phyloP scores from a whole-genome alignment of 2,329 filamentous ascomycete genomes.

The Apiospora malaysiana region DNA sequence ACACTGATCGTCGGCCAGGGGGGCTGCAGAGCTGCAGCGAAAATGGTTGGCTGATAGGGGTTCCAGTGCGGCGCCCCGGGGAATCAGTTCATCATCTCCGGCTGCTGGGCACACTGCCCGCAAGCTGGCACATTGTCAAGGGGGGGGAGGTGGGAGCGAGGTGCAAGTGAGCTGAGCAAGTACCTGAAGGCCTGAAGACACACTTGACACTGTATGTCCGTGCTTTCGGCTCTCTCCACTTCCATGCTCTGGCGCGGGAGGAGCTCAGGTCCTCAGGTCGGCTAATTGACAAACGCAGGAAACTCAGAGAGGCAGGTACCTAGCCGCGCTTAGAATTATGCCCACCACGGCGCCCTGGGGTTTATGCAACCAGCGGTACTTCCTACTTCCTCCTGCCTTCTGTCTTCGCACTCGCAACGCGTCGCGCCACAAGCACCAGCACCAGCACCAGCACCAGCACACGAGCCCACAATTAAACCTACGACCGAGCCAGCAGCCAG shows the following conservation, averaged over 20 bases:
- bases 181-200: not conserved
- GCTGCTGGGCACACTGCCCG: not conserved
- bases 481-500: not conserved
- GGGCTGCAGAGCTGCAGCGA: not conserved
- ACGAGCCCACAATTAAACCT: too few relatives aligned
- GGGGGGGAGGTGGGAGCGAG: not conserved
- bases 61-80: constrained; percentile 1
- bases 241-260: not conserved
- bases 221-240: too few relatives aligned
- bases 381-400: not conserved
- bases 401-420: not conserved
- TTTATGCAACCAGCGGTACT: not conserved
- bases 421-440: not conserved
- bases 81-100: constrained; percentile 12
- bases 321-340: not conserved
- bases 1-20: constrained; percentile 4
- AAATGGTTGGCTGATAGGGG: not conserved
- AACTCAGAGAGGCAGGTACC: not conserved
- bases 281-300: not conserved
- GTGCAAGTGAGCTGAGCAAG: not conserved
- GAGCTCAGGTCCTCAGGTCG: too few relatives aligned
- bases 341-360: not conserved
- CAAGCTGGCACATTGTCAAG: not conserved
- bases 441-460: too few relatives aligned
- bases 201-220: not conserved